Conservation (phyloP, 2,329 filamentous ascomycete species). For the Cryphonectria naterciae region DNA sequence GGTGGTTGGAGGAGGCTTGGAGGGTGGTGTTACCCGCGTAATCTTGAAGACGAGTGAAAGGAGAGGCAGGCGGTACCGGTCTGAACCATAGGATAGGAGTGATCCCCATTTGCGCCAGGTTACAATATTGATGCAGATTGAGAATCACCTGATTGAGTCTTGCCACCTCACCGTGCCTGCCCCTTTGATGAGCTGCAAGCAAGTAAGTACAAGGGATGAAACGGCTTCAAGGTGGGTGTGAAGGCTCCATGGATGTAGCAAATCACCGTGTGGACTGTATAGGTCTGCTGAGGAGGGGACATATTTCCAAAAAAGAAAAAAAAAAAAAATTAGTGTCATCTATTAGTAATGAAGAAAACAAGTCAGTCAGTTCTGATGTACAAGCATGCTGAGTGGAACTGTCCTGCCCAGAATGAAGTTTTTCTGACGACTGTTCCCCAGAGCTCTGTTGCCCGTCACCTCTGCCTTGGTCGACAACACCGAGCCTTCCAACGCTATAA, state of each 20-base stretch:
- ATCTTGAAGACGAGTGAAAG: not conserved
- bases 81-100: not conserved
- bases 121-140: not conserved
- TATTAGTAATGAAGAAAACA: not conserved
- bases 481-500: not conserved
- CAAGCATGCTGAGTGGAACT: not conserved
- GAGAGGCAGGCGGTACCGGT: not conserved
- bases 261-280: not conserved
- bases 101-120: not conserved
- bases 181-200: not conserved
- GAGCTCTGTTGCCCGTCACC: not conserved
- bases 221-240: not conserved
- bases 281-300: not conserved
- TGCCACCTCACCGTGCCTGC: not conserved
- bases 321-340: not conserved
- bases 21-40: not conserved
- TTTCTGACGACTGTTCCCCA: not conserved
- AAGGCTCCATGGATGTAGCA: not conserved
- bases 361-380: not conserved
- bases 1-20: too few relatives aligned
- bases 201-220: not conserved
- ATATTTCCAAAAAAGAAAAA: too few relatives aligned
- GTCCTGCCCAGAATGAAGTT: not conserved
- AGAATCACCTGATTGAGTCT: not conserved
- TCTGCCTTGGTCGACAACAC: not conserved